Conservation (phyloP, 2,329 filamentous ascomycete genomes). For the Neopestalotiopsis clavispora region DNA sequence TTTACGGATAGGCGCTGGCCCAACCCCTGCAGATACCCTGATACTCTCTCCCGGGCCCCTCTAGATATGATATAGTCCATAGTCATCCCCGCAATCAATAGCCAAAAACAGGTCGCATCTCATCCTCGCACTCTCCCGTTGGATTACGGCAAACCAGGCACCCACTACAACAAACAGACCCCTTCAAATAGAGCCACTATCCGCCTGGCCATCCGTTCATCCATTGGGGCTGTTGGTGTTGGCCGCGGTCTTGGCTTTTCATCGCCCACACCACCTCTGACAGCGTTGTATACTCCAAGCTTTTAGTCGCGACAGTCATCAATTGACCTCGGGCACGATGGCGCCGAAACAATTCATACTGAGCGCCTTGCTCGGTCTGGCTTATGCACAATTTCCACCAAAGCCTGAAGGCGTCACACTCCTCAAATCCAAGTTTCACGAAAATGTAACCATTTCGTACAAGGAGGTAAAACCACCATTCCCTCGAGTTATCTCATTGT, state of each 20-base stretch:
- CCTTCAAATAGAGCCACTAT: neutral
- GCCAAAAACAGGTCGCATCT: neutral
- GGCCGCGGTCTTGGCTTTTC: neutral
- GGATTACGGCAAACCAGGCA: neutral
- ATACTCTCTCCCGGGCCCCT: neutral
- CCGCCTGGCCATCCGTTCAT: too few relatives aligned
- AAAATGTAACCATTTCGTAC: constrained; percentile 64
- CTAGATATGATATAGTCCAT: neutral
- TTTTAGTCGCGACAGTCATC: neutral
- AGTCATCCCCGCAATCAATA: neutral
- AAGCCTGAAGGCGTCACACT: constrained; percentile 44
- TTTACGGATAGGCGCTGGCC: neutral
- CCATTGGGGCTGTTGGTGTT: neutral
- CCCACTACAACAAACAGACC: neutral
- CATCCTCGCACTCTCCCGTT: neutral
- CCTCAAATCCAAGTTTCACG: constrained; percentile 60
- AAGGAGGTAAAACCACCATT: constrained; percentile 44
- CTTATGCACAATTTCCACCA: constrained; percentile 34
- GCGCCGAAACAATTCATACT: neutral
- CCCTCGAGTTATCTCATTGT: neutral
- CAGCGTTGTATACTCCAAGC: neutral
- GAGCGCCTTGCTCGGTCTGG: constrained; percentile 21
- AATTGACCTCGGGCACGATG: neutral
- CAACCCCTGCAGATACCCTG: neutral
- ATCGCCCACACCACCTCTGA: neutral